phyloP scores from a whole-genome alignment of 495 filamentous ascomycete genomes.

The Podospora anserina region DNA sequence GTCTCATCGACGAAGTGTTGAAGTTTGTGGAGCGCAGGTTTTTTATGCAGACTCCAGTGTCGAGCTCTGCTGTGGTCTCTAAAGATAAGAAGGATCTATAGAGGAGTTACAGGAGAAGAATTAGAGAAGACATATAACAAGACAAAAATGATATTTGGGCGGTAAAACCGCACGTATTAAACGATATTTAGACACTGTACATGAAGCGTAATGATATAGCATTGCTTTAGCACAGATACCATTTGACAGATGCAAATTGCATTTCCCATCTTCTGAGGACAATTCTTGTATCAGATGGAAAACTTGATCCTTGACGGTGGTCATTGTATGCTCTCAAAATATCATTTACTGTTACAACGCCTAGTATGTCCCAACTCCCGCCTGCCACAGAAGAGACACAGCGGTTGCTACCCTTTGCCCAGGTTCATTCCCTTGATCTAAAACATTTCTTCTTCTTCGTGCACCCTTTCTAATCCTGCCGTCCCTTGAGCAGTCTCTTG shows the following conservation, averaged over 20 bases:
- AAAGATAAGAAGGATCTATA: constrained; percentile 46
- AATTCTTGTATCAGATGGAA: background rate
- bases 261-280: background rate
- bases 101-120: background rate
- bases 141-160: background rate
- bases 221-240: background rate
- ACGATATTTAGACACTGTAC: constrained; percentile 1
- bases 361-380: constrained; percentile 6
- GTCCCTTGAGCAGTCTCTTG: constrained; percentile 93
- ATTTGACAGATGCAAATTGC: background rate
- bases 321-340: constrained; percentile 8
- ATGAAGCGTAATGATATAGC: background rate
- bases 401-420: background rate
- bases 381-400: background rate
- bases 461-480: constrained; percentile 49
- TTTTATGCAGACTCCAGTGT: constrained; percentile 42
- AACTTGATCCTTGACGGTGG: too few species aligned
- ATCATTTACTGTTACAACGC: constrained; percentile 15
- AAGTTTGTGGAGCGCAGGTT: constrained; percentile 75
- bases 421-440: background rate
- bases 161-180: background rate
- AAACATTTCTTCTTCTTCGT: constrained; percentile 3
- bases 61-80: constrained; percentile 11
- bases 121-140: background rate
- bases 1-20: constrained; percentile 83